phyloP scores from a whole-genome alignment of 2,329 filamentous ascomycete species.

The Lasiodiplodia gonubiensis region DNA sequence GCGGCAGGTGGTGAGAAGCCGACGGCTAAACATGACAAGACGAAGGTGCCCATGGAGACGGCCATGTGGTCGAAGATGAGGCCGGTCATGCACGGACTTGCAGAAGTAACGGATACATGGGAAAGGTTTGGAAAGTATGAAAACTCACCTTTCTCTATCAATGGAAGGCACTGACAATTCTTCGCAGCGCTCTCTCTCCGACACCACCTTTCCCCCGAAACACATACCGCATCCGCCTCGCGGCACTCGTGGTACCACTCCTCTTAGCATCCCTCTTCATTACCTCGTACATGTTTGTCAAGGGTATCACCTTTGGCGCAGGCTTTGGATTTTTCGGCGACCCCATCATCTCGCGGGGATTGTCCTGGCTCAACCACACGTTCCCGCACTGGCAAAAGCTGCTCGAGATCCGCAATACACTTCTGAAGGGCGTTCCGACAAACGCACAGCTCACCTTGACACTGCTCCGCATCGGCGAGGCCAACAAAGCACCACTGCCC shows the following conservation, averaged over 20 bases:
- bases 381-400: slow-evolving; percentile 77
- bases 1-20: slow-evolving; percentile 59
- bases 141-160: background rate
- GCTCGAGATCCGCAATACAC: slow-evolving; percentile 67
- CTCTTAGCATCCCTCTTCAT: slow-evolving; percentile 52
- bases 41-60: slow-evolving; percentile 76
- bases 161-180: background rate
- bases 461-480: slow-evolving; percentile 79
- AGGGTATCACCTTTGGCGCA: slow-evolving; percentile 68
- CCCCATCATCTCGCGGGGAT: slow-evolving; percentile 67
- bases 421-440: slow-evolving; percentile 82
- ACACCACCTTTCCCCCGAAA: slow-evolving; percentile 55
- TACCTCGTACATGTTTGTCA: slow-evolving; percentile 60
- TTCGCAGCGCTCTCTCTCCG: slow-evolving; percentile 51
- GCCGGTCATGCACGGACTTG: slow-evolving; percentile 71
- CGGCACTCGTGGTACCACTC: slow-evolving; percentile 52
- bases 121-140: slow-evolving; percentile 66
- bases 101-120: slow-evolving; percentile 66
- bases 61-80: slow-evolving; percentile 79
- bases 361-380: slow-evolving; percentile 64
- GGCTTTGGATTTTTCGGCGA: slow-evolving; percentile 83
- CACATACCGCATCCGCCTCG: slow-evolving; percentile 52
- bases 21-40: slow-evolving; percentile 68
- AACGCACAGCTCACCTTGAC: slow-evolving; percentile 85
- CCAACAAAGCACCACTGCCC: slow-evolving; percentile 78